Base-by-base conservation (phyloP, 768 basidiomycete genomes). In the Trichaptum fuscoviolaceum region DNA sequence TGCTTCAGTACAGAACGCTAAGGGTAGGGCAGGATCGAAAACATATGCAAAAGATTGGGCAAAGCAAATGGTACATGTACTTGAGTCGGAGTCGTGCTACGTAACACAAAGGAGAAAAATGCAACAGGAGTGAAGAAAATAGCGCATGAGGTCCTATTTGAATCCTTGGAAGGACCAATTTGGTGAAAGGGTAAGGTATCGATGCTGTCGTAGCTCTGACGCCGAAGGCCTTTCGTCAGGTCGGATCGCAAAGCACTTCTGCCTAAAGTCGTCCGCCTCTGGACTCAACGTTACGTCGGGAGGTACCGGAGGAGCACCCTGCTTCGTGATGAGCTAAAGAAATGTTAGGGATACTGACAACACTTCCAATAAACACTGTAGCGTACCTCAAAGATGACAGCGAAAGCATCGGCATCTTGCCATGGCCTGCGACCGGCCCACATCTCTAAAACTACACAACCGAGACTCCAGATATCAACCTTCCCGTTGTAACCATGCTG, bases 371-470 rank as follows among this genome's bases (percentile, higher is more conserved):
- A 9, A 26, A 4, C 20, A 63, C 15, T 5, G 75, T 30, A 3
- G 8, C 83, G 66, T 73, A 94, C 96, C 84, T 96, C 93, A 77
- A 93, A 92, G 89, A 99, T 93, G 67, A 98, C 95, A 1, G 93
- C 90, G 67, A 98, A 85, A 69, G 86, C 87, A 76, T 96, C 93
- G 70, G 96, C 91, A 30, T 92, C 90, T 27, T 83, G 87, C 97
- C 97, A 99, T 2, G 97, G 97, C 59, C 96, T 81, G 73, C 88
- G 85, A n/a, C 97, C 97, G 24, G 93, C 92, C 90, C 95, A 96
- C 97, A 99, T 99, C 77, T 99, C 97, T 69, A 98, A 82, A 18
- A 96, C 91, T n/a, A 99, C 93, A 79, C 97, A 99, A 1, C 97
- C 97, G 5, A 99, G 85, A 76, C 94, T 95, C 97, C 97, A 99